phyloP scores from a whole-genome alignment of 2,329 filamentous ascomycete genomes.

The Fusarium austroafricanum region DNA sequence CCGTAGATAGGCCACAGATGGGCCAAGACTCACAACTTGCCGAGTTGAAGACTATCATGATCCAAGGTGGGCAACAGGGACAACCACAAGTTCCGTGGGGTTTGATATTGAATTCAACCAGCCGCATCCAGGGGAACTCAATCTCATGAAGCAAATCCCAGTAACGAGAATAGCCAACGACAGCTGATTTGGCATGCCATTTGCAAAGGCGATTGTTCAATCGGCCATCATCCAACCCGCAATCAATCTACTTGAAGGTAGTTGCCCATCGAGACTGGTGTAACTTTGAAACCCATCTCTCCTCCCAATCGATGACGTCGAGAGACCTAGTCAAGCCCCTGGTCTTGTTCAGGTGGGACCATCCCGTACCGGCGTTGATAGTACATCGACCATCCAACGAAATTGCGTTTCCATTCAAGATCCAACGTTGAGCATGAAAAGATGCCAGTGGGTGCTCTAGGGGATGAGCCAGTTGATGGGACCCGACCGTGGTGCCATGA shows the following conservation, averaged over 20 bases:
- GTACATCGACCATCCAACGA: slow-evolving; percentile 21
- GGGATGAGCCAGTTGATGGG: not conserved
- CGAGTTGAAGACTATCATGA: slow-evolving; percentile 37
- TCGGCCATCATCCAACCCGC: not conserved
- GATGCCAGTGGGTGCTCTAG: not conserved
- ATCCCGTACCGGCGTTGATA: slow-evolving; percentile 29
- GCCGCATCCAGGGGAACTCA: slow-evolving; percentile 29
- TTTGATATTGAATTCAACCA: slow-evolving; percentile 31
- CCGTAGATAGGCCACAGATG: slow-evolving; percentile 5
- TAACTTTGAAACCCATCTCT: slow-evolving; percentile 12
- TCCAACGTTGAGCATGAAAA: slow-evolving; percentile 18
- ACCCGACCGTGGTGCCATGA: slow-evolving; percentile 2
- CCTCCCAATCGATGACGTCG: slow-evolving; percentile 22
- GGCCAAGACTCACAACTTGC: slow-evolving; percentile 25
- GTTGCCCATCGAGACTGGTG: too few relatives aligned
- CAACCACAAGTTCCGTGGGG: slow-evolving; percentile 32
- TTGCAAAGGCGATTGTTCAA: not conserved
- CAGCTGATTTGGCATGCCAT: not conserved
- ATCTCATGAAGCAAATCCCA: slow-evolving; percentile 2
- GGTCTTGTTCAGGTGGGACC: slow-evolving; percentile 17
- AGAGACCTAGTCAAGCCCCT: slow-evolving; percentile 24
- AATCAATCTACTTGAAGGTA: too few relatives aligned
- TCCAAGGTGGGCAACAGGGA: slow-evolving; percentile 26
- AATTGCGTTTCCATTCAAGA: slow-evolving; percentile 23
- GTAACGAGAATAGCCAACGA: slow-evolving; percentile 1